Conservation (phyloP, 192 early-diverging fungal species). For the Spizellomyces sp. region DNA sequence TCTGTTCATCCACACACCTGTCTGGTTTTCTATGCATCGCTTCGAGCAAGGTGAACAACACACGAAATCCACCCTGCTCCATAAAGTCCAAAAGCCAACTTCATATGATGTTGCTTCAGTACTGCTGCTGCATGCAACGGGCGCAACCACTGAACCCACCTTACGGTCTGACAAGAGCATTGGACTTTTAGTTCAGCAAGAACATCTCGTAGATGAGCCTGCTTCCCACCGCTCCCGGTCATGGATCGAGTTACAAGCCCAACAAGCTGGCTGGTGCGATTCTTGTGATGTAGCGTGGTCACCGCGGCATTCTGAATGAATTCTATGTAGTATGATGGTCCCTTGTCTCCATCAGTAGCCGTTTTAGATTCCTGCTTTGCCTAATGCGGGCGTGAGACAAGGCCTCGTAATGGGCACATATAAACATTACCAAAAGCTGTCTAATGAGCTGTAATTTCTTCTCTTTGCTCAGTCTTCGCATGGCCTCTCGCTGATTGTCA, state of each 20-base stretch:
- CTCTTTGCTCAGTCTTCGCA: conserved; percentile 40
- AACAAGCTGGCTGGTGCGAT: conserved; percentile 36
- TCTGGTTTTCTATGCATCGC: conserved; percentile 44
- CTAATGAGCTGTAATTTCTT: conserved; percentile 40
- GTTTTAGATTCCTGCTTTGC: conserved; percentile 2
- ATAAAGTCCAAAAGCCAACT: conserved; percentile 47
- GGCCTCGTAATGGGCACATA: neutral
- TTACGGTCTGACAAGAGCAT: conserved; percentile 29
- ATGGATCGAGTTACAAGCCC: conserved; percentile 30
- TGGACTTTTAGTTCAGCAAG: conserved; percentile 40
- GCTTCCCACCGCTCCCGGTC: conserved; percentile 4
- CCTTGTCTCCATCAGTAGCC: conserved; percentile 25
- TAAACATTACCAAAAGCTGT: conserved; percentile 31
- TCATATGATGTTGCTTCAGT: neutral
- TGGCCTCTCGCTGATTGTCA: conserved; percentile 29
- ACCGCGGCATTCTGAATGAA: conserved; percentile 25
- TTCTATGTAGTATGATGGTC: conserved; percentile 41
- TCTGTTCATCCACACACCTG: conserved; percentile 22
- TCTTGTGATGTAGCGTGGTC: conserved; percentile 20
- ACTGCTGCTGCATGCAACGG: neutral
- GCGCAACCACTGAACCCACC: conserved; percentile 8
- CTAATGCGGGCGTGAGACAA: conserved; percentile 10
- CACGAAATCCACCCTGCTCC: conserved; percentile 42
- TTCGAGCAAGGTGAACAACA: conserved; percentile 37
- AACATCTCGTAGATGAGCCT: conserved; percentile 35